Conservation (phyloP, 352 stramenopile species). For the Pythium insidiosum region DNA sequence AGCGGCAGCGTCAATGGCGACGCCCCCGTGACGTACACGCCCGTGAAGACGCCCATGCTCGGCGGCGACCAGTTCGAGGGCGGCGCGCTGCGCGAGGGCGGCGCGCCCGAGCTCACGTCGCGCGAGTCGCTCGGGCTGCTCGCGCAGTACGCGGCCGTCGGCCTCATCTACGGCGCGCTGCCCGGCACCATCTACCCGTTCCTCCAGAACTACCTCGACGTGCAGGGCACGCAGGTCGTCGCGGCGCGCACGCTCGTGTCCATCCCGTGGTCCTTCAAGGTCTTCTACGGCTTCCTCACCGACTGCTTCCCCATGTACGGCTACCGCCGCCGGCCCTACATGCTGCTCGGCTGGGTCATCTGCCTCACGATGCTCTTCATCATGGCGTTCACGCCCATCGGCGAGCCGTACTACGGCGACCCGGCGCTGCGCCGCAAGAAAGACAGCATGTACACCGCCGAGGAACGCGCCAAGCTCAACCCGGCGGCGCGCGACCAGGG, state of each 20-base stretch:
- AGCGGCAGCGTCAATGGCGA: slow-evolving; percentile 11
- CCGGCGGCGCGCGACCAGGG: slow-evolving; percentile 9
- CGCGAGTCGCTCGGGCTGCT: slow-evolving; percentile 17
- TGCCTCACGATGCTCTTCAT: slow-evolving; percentile 13
- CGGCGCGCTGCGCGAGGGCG: slow-evolving; percentile 18
- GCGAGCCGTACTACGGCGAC: slow-evolving; percentile 17
- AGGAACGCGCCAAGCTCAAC: slow-evolving; percentile 9
- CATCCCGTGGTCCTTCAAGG: slow-evolving; percentile 30
- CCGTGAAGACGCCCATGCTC: slow-evolving; percentile 8
- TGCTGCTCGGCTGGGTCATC: slow-evolving; percentile 20
- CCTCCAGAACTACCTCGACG: slow-evolving; percentile 23
- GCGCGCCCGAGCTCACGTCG: slow-evolving; percentile 13
- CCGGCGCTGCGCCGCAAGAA: slow-evolving; percentile 1
- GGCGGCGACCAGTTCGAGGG: slow-evolving; percentile 3
- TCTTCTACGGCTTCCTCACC: slow-evolving; percentile 25
- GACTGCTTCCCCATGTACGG: slow-evolving; percentile 21
- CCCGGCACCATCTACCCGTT: no score
- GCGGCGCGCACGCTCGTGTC: slow-evolving; percentile 17
- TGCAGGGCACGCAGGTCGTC: slow-evolving; percentile 13
- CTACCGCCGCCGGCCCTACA: slow-evolving; percentile 19
- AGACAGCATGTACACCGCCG: neutral
- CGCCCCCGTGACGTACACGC: neutral
- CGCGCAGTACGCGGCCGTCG: no score
- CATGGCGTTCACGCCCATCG: slow-evolving; percentile 12
- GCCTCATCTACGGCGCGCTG: no score